A percentile compares a stretch with the other conserved stretches of the same genome.
These are phyloP conservation scores for Closterium sp. DNA, from an alignment of 139 green algal species.

Conservation along the genomic window DNA sequence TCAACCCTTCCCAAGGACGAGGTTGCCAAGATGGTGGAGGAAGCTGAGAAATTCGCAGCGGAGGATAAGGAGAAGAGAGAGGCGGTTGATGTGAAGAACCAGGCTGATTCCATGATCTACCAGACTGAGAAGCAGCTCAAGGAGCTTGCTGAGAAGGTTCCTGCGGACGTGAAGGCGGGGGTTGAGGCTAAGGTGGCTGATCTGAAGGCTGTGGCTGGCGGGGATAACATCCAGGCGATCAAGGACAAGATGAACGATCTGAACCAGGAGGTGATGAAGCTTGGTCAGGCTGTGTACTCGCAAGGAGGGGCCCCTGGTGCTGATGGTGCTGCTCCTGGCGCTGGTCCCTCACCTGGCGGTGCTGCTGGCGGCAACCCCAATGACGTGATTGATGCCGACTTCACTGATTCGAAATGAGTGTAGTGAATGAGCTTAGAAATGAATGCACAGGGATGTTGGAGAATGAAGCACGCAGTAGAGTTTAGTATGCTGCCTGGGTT, in stretches of 20 bases:
- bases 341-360: conserved; percentile 46
- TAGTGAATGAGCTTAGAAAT: background rate
- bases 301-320: conserved; percentile 49
- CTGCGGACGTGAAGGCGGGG: conserved; percentile 49
- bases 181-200: conserved; percentile 80
- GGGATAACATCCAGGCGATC: conserved; percentile 77
- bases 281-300: conserved; percentile 83
- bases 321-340: conserved; percentile 25
- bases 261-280: conserved; percentile 86
- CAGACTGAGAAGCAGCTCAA: conserved; percentile 97
- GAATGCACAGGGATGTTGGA: too few relatives aligned
- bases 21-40: conserved; percentile 82
- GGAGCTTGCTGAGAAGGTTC: conserved; percentile 91
- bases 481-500: background rate
- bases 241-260: conserved; percentile 87
- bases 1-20: conserved; percentile 74
- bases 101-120: conserved; percentile 63
- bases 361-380: conserved; percentile 63
- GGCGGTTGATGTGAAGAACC: conserved; percentile 93
- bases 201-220: conserved; percentile 70
- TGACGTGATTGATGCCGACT: conserved; percentile 96
- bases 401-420: conserved; percentile 67
- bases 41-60: conserved; percentile 86
- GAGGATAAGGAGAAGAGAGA: conserved; percentile 94
- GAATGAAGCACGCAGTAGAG: background rate